A percentile compares a stretch with the other conserved stretches of the same genome.
Evolutionary conservation across 73 alveolate species (phyloP).

Genomic region (Strombidium stylifer): DNA sequence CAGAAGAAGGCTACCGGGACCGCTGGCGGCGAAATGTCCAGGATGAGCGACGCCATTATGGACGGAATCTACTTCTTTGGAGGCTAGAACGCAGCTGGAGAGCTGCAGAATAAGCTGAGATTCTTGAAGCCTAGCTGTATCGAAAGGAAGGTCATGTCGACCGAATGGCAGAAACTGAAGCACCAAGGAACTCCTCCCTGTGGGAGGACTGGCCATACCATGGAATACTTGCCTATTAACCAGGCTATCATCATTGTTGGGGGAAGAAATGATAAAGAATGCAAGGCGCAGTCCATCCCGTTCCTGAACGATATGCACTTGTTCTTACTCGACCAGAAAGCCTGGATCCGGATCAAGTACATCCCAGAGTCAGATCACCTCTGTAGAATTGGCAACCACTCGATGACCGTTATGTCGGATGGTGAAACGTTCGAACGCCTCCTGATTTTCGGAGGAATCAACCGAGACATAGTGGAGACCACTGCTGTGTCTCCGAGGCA

Average conservation of each 20-base stretch:
- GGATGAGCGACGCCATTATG: no score
- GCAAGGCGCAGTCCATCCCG: slow-evolving; percentile 1
- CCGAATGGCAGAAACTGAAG: slow-evolving; percentile 28
- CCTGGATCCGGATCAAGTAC: slow-evolving; percentile 3
- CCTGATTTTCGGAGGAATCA: no score
- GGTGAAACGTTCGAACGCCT: no score
- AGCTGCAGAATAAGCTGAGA: slow-evolving; percentile 11
- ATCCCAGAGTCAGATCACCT: background rate
- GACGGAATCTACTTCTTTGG: slow-evolving; percentile 40
- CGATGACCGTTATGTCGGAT: background rate
- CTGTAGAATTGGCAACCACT: background rate
- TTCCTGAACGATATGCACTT: slow-evolving; percentile 27
- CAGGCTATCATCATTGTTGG: slow-evolving; percentile 24
- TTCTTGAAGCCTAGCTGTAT: background rate
- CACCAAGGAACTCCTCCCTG: slow-evolving; percentile 1
- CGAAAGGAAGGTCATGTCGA: slow-evolving; percentile 3
- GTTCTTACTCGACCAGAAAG: slow-evolving; percentile 1
- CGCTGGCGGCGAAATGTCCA: background rate
- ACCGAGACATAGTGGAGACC: no score
- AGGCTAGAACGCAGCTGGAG: slow-evolving; percentile 20
- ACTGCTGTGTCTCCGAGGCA: no score
- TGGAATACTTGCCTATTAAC: slow-evolving; percentile 2
- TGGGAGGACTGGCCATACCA: slow-evolving; percentile 28
- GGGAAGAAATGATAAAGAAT: slow-evolving; percentile 29
- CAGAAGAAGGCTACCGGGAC: background rate